A percentile compares a stretch with the other conserved stretches of the same genome.
phyloP scores from a whole-genome alignment of 352 stramenopile species.

The Phytophthora kernoviae region DNA sequence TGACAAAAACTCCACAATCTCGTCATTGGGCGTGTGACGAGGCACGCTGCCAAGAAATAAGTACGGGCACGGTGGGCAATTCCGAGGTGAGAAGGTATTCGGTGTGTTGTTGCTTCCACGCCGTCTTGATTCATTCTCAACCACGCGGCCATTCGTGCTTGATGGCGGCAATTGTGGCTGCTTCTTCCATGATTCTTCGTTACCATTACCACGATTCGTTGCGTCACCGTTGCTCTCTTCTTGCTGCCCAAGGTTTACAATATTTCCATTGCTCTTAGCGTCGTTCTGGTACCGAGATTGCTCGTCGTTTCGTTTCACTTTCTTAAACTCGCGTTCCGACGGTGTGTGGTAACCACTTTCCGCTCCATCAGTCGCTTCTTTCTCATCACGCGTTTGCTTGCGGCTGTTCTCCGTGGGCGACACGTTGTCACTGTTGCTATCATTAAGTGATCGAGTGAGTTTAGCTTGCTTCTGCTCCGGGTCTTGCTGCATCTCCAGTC shows the following conservation, averaged over 20 bases:
- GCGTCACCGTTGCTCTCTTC: slow-evolving; percentile 15
- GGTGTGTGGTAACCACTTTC: background rate
- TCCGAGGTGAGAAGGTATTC: slow-evolving; percentile 28
- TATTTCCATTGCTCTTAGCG: slow-evolving; percentile 24
- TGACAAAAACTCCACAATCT: slow-evolving; percentile 62
- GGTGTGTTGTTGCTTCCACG: slow-evolving; percentile 9
- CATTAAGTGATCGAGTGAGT: background rate
- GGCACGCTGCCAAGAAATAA: slow-evolving; percentile 78
- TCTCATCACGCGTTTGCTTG: slow-evolving; percentile 35
- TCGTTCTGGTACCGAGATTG: slow-evolving; percentile 1
- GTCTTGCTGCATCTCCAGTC: slow-evolving; percentile 16
- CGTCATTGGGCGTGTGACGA: slow-evolving; percentile 31
- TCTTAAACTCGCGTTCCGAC: slow-evolving; percentile 34
- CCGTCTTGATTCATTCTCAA: slow-evolving; percentile 29
- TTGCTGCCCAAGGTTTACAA: slow-evolving; percentile 31
- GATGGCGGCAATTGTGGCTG: background rate
- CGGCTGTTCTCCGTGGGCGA: slow-evolving; percentile 21
- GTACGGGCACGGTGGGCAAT: slow-evolving; percentile 69
- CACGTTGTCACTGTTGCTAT: slow-evolving; percentile 7
- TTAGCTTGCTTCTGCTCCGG: slow-evolving; percentile 2
- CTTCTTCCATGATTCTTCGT: slow-evolving; percentile 23
- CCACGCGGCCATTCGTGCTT: slow-evolving; percentile 16
- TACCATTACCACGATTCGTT: slow-evolving; percentile 1
- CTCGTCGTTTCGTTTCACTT: slow-evolving; percentile 32
- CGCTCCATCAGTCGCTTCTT: slow-evolving; percentile 1